A percentile compares a stretch with the other conserved stretches of the same genome.
phyloP scores from a whole-genome alignment of 1,139 yeast species.

The Zygoascus hellenicus region DNA sequence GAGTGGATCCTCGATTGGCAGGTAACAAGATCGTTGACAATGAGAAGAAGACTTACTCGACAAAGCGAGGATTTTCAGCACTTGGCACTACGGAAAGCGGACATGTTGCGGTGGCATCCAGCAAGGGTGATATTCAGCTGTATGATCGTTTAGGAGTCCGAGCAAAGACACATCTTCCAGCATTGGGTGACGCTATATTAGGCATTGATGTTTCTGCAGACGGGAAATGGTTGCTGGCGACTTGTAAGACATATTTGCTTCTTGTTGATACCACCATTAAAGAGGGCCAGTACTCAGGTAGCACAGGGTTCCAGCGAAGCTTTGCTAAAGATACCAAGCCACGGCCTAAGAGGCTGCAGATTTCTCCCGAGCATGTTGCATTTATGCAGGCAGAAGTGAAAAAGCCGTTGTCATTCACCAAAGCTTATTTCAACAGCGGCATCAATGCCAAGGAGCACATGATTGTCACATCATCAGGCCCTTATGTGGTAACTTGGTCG shows the following conservation, averaged over 20 bases:
- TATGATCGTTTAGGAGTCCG: conserved; percentile 64
- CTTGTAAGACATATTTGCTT: conserved; percentile 64
- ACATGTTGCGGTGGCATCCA: conserved; percentile 67
- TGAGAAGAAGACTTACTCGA: conserved; percentile 48
- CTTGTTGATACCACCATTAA: conserved; percentile 61
- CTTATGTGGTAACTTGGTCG: conserved; percentile 80
- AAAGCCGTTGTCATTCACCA: conserved; percentile 52
- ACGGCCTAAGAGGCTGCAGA: conserved; percentile 57
- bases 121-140: conserved; percentile 67
- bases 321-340: conserved; percentile 67
- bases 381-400: conserved; percentile 52
- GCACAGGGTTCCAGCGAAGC: conserved; percentile 57
- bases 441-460: conserved; percentile 56
- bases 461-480: conserved; percentile 73
- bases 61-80: conserved; percentile 50
- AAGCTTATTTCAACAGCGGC: conserved; percentile 74
- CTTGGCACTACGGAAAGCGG: conserved; percentile 72
- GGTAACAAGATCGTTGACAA: conserved; percentile 51
- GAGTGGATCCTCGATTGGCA: conserved; percentile 69
- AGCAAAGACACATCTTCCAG: conserved; percentile 75
- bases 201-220: conserved; percentile 70
- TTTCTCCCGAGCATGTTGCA: conserved; percentile 69
- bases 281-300: conserved; percentile 55
- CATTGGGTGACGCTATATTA: conserved; percentile 66
- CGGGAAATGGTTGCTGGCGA: conserved; percentile 77